phyloP scores from a whole-genome alignment of 1,139 yeast genomes.

The Kodamaea suecica region DNA sequence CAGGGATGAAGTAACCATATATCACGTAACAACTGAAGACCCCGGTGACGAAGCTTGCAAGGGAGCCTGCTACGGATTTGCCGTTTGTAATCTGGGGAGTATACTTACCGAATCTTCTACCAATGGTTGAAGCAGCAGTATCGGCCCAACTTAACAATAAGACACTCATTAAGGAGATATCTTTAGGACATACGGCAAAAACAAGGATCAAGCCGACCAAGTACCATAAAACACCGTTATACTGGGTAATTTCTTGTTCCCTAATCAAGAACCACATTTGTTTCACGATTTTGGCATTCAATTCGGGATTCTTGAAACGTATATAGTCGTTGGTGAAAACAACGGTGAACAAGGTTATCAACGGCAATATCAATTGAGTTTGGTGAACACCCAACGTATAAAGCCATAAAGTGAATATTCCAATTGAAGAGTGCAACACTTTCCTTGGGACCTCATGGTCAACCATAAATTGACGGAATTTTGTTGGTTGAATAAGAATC shows the following conservation, averaged over 20 bases:
- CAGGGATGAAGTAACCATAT: conserved; percentile 72
- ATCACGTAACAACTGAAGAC: conserved; percentile 58
- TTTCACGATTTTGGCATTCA: conserved; percentile 64
- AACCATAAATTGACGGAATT: conserved; percentile 51
- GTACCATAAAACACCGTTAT: conserved; percentile 87
- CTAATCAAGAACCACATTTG: conserved; percentile 80
- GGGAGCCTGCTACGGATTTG: conserved; percentile 84
- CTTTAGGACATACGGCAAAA: conserved; percentile 71
- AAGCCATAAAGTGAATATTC: conserved; percentile 69
- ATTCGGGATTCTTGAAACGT: conserved; percentile 56
- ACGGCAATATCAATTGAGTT: conserved; percentile 55
- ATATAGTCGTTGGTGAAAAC: conserved; percentile 66
- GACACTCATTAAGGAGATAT: conserved; percentile 71
- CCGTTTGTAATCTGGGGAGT: conserved; percentile 73
- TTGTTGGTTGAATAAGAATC: conserved; percentile 6
- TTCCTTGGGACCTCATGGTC: conserved; percentile 91
- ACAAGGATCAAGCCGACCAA: conserved; percentile 73
- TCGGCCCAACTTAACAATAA: conserved; percentile 93
- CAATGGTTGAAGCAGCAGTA: conserved; percentile 93
- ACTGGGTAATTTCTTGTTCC: conserved; percentile 63
- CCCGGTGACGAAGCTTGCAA: conserved; percentile 83
- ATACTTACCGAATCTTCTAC: conserved; percentile 76
- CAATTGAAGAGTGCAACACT: conserved; percentile 82
- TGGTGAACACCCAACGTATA: conserved; percentile 63
- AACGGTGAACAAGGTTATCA: conserved; percentile 50